Base-by-base conservation (phyloP, 2,329 filamentous ascomycete species). In the Pyrenophora graminea region DNA sequence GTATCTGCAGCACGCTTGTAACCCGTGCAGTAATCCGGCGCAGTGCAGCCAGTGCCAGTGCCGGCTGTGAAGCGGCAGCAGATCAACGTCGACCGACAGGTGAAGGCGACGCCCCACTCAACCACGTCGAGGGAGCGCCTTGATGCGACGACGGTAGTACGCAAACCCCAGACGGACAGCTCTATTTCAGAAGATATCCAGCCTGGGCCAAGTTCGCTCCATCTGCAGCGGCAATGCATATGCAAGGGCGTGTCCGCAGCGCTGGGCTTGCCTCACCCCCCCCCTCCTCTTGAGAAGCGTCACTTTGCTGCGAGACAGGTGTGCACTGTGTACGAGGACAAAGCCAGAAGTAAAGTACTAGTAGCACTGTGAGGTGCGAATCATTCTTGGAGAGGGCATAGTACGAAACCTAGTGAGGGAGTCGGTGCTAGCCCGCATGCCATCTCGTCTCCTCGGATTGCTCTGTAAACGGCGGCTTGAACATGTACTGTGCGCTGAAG, bases 1-100 rank as follows among this genome's bases (percentile, higher is more conserved):
- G 55, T 58, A 51, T 54, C 48, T 58, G 58, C 59, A 58, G 53
- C 58, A 50, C 51, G 53, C 50, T 62, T 66, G 65, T 63, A 59
- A 61, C 63, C 58, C 53, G 53, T 47, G 52, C 59, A 53, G 60
- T 53, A 46, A 63, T 57, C 61, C 54, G 59, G 45, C 49, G 50
- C 57, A 40, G 52, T 64, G 55, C 59, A 58, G 50, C 56, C 42
- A 57, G 48, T 60, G 50, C 56, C 42, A 57, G 48, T 60, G 39
- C 55, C 54, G 58, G 59, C 58, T 49, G 58, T 59, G 23, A 52
- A 31, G 38, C 21, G 34, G 39, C 21, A 40, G 39, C 21, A 40
- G 13, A 48, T 48, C 34, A 42, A 34, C 49, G 21, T 43, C 45
- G 56, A 63, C 43, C 45, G 56, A 63, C 43, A 30, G 10, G 48